Percentiles rank a stretch among this genome's conserved stretches.
These are phyloP conservation scores for Rhodotorula graminis DNA, from an alignment of 768 basidiomycete genomes.

Conservation along the genomic window DNA sequence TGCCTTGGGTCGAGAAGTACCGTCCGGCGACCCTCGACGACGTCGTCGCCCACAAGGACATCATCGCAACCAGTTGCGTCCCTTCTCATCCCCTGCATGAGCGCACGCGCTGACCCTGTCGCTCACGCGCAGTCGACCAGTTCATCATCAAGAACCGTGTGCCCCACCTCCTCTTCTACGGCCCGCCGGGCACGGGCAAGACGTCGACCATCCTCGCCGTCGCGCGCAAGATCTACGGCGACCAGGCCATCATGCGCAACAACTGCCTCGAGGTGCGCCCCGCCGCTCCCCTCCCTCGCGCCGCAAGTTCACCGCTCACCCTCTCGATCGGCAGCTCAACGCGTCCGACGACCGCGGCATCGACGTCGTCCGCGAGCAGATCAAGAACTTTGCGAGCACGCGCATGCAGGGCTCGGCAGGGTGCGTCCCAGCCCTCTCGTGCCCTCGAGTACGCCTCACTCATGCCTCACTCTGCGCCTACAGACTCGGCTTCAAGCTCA, in stretches of 20 bases:
- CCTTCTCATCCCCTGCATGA: constrained; percentile 11
- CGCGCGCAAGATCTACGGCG: constrained; percentile 86
- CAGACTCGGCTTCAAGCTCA: constrained; percentile 91
- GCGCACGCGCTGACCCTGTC: not conserved
- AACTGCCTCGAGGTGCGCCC: constrained; percentile 83
- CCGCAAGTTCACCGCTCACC: not conserved
- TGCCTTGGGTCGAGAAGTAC: constrained; percentile 87
- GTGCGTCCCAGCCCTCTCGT: not conserved
- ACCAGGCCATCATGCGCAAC: constrained; percentile 60
- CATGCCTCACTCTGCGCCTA: not conserved
- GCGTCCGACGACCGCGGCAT: constrained; percentile 98
- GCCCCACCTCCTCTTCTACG: constrained; percentile 93
- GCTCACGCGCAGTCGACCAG: constrained; percentile 67
- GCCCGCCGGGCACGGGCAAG: constrained; percentile 97
- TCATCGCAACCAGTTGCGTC: constrained; percentile 77
- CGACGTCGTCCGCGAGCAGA: constrained; percentile 96
- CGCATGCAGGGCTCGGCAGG: constrained; percentile 56
- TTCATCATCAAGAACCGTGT: constrained; percentile 92
- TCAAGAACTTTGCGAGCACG: constrained; percentile 97
- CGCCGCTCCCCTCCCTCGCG: too few relatives aligned
- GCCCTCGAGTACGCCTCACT: not conserved
- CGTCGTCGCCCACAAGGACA: constrained; percentile 94
- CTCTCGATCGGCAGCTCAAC: constrained; percentile 61
- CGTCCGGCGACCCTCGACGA: constrained; percentile 84
- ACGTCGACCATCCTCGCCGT: constrained; percentile 96